Base-by-base conservation (phyloP, 768 basidiomycete species). In the Ramaria sp. region DNA sequence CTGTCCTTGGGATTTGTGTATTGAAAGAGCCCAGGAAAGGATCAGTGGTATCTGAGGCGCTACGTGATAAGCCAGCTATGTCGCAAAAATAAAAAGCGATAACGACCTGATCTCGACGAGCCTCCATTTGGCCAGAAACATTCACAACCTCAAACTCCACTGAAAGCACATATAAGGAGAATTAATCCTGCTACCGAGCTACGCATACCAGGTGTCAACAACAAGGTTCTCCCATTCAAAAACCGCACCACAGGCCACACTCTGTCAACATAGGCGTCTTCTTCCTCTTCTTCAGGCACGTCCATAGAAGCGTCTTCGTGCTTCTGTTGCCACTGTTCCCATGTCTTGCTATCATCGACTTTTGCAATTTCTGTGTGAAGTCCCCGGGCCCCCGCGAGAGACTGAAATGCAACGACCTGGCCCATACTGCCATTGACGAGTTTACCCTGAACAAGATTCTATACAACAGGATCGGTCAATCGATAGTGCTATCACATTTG, bases 1-100 rank as follows among this genome's bases (percentile, higher is more conserved):
- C 69, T 98, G 96, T 7, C 96, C 96, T 68, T 99, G 96, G 10
- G 88, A 89, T 68, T 99, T 99, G 70, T 99, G 96, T 61, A 98
- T 98, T 51, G 87, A 90, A 89, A 97, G 94, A 0, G 95, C 94
- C 95, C 94, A 98, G 0, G 94, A 79, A 38, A 95, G 76, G 58
- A 96, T 93, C 22, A 97, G 67, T 0, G 91, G 91, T 1, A 95
- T 68, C 90, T 94, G 62, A 22, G 34, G 46, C 5, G 5, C 27
- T 30, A n/a, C 22, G 9, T 53, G 51, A 45, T 1, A 6, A 31
- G 19, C 24, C 34, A 37, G 9, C 34, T 57, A 19, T 30, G 49
- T n/a, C 27, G 11, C 42, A 45, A 13, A 57, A 27, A 17, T 27
- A 27, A 50, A 12, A 20, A 38, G 33, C 34, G 7, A 22, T 30